Conservation (phyloP, 805 yeast species). For the Candida germanica region DNA sequence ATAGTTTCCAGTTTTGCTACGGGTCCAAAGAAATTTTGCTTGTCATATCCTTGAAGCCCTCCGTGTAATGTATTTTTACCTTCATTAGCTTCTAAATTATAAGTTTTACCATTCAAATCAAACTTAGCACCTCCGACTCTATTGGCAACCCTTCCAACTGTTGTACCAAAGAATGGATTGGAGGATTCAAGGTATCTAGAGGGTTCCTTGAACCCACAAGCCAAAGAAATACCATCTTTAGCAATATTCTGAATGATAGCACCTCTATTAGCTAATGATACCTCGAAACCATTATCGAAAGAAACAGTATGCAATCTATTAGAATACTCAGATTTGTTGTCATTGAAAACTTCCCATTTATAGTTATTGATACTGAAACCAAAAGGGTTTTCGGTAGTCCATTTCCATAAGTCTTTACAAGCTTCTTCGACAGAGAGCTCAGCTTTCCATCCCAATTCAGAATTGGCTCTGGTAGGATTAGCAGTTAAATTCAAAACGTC, state of each 20-base stretch:
- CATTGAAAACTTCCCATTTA: constrained; percentile 28
- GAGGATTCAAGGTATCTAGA: constrained; percentile 25
- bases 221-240: constrained; percentile 38
- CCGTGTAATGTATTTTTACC: constrained; percentile 48
- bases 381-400: constrained; percentile 67
- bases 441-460: constrained; percentile 65
- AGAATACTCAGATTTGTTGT: constrained; percentile 16
- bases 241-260: constrained; percentile 46
- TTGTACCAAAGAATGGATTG: constrained; percentile 59
- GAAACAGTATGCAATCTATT: constrained; percentile 38
- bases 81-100: constrained; percentile 44
- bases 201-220: constrained; percentile 36
- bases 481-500: constrained; percentile 78
- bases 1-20: constrained; percentile 33
- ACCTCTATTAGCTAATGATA: constrained; percentile 48
- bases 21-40: constrained; percentile 52
- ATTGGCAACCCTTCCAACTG: constrained; percentile 65
- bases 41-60: constrained; percentile 52
- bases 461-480: constrained; percentile 60
- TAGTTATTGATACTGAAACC: constrained; percentile 47
- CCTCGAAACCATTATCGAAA: constrained; percentile 28
- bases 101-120: constrained; percentile 36
- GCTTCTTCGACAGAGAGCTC: constrained; percentile 55
- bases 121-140: constrained; percentile 48
- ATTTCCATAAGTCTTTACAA: constrained; percentile 71